Base-by-base conservation (phyloP, 2,329 filamentous ascomycete species). In the Sclerotinia subarctica region DNA sequence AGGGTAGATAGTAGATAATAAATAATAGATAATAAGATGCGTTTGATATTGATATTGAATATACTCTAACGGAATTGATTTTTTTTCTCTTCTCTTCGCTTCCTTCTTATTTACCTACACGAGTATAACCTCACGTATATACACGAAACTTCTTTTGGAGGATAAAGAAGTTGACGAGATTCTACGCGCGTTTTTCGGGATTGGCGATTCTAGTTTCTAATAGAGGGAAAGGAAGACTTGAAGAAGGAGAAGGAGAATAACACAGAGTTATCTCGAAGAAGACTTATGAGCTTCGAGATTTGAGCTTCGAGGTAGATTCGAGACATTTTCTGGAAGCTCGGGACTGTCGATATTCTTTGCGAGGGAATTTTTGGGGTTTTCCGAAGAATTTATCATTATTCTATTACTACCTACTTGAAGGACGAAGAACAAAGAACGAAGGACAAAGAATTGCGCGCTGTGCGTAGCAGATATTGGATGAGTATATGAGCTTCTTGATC, bases 271-370 rank as follows among this genome's bases (percentile, higher is more conserved):
- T 42, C 54, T 24, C 26, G 35, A 26, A 10, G 15, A 57, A 15
- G 53, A 56, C 29, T 56, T 19, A 47, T 63, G 47, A 51, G 19
- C n/a, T 21, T 29, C 32, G 51, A 32, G 49, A 19, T 54, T 53
- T 32, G 52, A 38, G 32, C 32, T 38, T 42, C 54, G 35, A n/a
- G 32, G 54, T 57, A 32, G 46, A 15, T 38, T 52, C 46, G 42
- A 67, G 65, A 67, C 65, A 54, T 67, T 51, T 62, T 47, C 51
- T 56, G 54, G 51, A 67, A 69, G 57, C 49, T 63, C 44, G 64
- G 57, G 38, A 57, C 54, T 51, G 32, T 67, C 26, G 62, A 53
- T 47, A 51, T n/a, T 35, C 8, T 26, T 42, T 51, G 44, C 24
- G 49, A 44, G 24, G 19, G 49, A 35, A 54, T 56, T 64, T 53